Evolutionary conservation across 495 filamentous ascomycete species (phyloP), one percentile per base, ranked within the genome.

Genomic region (Neurospora terricola): DNA sequence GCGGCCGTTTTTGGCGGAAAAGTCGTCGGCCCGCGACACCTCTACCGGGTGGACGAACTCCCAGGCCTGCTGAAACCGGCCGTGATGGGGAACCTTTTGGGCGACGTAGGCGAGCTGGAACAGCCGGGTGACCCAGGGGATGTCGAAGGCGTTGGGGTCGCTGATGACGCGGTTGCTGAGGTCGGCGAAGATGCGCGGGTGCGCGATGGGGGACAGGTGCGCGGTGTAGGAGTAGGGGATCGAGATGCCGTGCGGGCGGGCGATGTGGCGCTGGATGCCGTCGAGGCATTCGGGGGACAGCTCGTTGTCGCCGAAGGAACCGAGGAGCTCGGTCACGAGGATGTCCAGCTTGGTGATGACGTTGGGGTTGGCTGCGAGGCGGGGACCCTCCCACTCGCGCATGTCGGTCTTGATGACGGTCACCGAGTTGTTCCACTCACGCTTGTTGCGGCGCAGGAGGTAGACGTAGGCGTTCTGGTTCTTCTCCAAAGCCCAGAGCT

Each of bases 401-500:
- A 99, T 99, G 80, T 99, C 96, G 4, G 94, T 97, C 79, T 97
- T 95, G 45, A 98, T 91, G 9, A 99, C 87, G 0, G 87, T 93
- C 5, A 96, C 96, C 36, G 86, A 86, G 27, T 88, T 87, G 70
- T 81, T 84, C 96, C 96, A 99, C 48, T 87, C 86, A 2, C 83
- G 83, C 76, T 90, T 87, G 78, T 99, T 99, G 74, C 96, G 92
- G 21, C 91, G 86, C 69, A 97, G 90, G 18, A 99, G 87, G 71
- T 97, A 88, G 59, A 99, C 94, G 78, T 93, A 97, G 4, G 96
- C 96, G 81, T 98, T 98, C 2, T 93, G 95, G 77, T 99, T 99
- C 87, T 99, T 99, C 83, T 99, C 96, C 5, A 99, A 87, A 0
- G 93, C 96, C 90, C 93, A 97, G 23, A 97, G 83, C 62, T 92